Conservation (phyloP, 371 early-diverging fungal species). For the Rhizopus sp. region DNA sequence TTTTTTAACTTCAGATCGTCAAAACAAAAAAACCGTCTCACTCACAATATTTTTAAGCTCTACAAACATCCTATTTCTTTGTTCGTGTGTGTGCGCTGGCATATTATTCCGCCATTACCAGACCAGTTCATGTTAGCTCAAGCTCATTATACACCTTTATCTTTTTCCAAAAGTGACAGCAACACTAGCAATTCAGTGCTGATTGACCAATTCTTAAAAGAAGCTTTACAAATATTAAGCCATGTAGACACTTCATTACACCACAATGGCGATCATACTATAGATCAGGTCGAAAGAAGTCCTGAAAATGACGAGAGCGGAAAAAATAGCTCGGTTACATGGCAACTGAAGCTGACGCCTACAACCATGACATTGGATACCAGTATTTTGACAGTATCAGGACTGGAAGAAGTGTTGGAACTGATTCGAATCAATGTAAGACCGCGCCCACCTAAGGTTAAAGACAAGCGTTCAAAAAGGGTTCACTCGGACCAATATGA, state of each 20-base stretch:
- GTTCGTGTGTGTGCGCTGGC: background rate
- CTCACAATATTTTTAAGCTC: background rate
- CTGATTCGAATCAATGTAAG: constrained; percentile 43
- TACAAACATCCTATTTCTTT: background rate
- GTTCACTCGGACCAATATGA: constrained; percentile 18
- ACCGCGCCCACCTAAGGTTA: constrained; percentile 29
- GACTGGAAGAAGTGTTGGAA: constrained; percentile 48
- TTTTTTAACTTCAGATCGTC: background rate
- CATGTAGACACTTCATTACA: constrained; percentile 18
- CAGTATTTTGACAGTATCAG: constrained; percentile 46
- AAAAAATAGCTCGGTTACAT: constrained; percentile 35
- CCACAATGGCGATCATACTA: background rate
- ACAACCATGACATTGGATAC: constrained; percentile 50
- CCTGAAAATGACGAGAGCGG: constrained; percentile 14
- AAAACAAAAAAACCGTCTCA: background rate
- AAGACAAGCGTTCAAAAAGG: constrained; percentile 1
- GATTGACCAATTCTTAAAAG: constrained; percentile 27
- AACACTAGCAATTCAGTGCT: constrained; percentile 11
- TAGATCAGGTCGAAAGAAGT: constrained; percentile 1
- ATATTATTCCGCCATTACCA: background rate
- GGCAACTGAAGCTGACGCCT: constrained; percentile 46
- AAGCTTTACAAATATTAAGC: constrained; percentile 23
- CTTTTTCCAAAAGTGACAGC: constrained; percentile 23
- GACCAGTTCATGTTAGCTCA: constrained; percentile 20
- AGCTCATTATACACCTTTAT: constrained; percentile 9